These are phyloP conservation scores for Phaffia australis DNA, from an alignment of 768 basidiomycete species.

Conservation along the genomic window DNA sequence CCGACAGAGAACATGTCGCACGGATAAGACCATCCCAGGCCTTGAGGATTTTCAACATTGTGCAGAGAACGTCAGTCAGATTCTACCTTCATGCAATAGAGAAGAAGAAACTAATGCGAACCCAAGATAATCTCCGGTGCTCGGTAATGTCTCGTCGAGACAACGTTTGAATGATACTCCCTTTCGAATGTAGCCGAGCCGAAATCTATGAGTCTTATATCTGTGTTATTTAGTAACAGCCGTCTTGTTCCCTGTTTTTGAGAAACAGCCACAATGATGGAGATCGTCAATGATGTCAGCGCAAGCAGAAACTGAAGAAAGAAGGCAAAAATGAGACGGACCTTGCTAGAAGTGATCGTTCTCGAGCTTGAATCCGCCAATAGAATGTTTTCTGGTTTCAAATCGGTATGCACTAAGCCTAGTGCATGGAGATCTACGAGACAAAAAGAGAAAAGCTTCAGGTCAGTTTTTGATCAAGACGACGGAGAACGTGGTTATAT, in stretches of 20 bases:
- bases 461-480: background rate
- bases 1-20: constrained; percentile 98
- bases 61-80: background rate
- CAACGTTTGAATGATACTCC: constrained; percentile 96
- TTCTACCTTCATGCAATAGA: background rate
- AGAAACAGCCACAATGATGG: background rate
- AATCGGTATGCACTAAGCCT: constrained; percentile 88
- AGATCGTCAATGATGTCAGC: background rate
- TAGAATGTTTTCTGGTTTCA: constrained; percentile 97
- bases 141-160: constrained; percentile 94
- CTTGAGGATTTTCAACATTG: constrained; percentile 43
- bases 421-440: constrained; percentile 74
- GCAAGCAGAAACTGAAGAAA: background rate
- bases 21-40: constrained; percentile 93
- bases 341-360: constrained; percentile 30
- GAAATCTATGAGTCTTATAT: constrained; percentile 94
- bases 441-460: constrained; percentile 7
- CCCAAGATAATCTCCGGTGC: constrained; percentile 98
- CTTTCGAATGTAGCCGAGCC: constrained; percentile 95
- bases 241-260: constrained; percentile 44
- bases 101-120: constrained; percentile 39
- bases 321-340: constrained; percentile 26
- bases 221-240: constrained; percentile 64
- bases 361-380: constrained; percentile 70
- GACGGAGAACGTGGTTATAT: background rate